A percentile compares a stretch with the other conserved stretches of the same genome.
phyloP scores from a whole-genome alignment of 1,139 yeast species.

The Candida dubliniensis region DNA sequence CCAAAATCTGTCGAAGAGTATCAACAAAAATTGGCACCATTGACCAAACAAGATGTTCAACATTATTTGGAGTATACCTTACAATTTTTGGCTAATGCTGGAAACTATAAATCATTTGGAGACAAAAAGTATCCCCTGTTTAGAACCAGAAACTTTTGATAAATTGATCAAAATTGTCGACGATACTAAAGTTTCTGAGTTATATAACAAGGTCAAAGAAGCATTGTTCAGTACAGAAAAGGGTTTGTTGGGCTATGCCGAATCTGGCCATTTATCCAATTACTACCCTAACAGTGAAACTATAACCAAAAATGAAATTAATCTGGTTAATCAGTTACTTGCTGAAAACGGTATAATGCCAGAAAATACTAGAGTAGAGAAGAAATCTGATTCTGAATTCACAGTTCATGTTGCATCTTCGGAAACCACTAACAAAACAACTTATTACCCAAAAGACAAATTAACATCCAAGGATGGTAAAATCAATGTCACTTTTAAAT shows the following conservation, averaged over 20 bases:
- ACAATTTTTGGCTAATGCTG: constrained; percentile 77
- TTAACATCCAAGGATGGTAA: constrained; percentile 25
- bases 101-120: constrained; percentile 88
- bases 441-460: constrained; percentile 36
- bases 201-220: constrained; percentile 46
- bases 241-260: constrained; percentile 74
- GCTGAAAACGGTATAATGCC: constrained; percentile 68
- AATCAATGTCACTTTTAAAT: constrained; percentile 49
- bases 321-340: constrained; percentile 61
- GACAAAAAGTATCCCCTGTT: constrained; percentile 78
- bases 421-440: constrained; percentile 40
- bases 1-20: constrained; percentile 47
- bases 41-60: constrained; percentile 35
- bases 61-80: constrained; percentile 74
- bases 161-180: constrained; percentile 43
- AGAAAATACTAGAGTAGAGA: constrained; percentile 76
- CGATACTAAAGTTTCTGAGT: constrained; percentile 31
- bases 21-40: constrained; percentile 23
- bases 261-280: constrained; percentile 69
- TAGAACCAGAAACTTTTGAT: constrained; percentile 49
- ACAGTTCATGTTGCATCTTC: constrained; percentile 65
- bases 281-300: constrained; percentile 60
- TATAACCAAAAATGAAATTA: constrained; percentile 61
- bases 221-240: constrained; percentile 52
- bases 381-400: constrained; percentile 44